These are phyloP conservation scores for Hypoxylon perforatum DNA, from an alignment of 495 filamentous ascomycete genomes.

Conservation along the genomic window DNA sequence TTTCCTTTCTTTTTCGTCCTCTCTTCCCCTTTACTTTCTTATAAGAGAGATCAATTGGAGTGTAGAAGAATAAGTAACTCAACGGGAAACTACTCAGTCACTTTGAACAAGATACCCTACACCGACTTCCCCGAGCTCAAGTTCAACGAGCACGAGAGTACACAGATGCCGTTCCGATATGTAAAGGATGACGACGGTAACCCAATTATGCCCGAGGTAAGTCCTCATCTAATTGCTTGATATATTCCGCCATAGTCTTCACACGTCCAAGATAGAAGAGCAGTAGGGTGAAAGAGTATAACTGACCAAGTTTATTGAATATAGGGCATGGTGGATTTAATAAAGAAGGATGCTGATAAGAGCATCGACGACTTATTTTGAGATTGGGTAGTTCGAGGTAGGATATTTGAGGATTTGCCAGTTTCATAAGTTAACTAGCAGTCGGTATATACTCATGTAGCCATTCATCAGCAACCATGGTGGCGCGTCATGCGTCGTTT, in stretches of 20 bases:
- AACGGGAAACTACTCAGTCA: slow-evolving; percentile 60
- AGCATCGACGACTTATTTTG: slow-evolving; percentile 87
- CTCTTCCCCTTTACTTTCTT: not conserved
- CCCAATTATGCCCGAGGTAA: slow-evolving; percentile 90
- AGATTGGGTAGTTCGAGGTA: slow-evolving; percentile 21
- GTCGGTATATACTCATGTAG: no score
- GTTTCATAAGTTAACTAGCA: no score
- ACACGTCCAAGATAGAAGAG: not conserved
- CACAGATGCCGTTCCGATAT: slow-evolving; percentile 97
- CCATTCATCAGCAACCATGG: no score
- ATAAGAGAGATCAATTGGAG: not conserved
- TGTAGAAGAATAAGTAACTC: not conserved
- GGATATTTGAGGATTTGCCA: no score
- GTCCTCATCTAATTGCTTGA: slow-evolving; percentile 34
- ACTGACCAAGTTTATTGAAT: slow-evolving; percentile 16
- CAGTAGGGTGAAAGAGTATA: not conserved
- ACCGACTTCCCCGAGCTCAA: slow-evolving; percentile 87
- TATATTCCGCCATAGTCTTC: not conserved
- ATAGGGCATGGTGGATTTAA: slow-evolving; percentile 93
- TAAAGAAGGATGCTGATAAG: slow-evolving; percentile 94
- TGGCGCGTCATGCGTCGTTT: no score
- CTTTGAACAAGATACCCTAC: slow-evolving; percentile 80
- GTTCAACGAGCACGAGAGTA: slow-evolving; percentile 91
- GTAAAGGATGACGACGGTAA: slow-evolving; percentile 78
- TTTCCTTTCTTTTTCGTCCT: not conserved